Conservation (phyloP, 2,329 filamentous ascomycete genomes). For the Parafenestella ontariensis region DNA sequence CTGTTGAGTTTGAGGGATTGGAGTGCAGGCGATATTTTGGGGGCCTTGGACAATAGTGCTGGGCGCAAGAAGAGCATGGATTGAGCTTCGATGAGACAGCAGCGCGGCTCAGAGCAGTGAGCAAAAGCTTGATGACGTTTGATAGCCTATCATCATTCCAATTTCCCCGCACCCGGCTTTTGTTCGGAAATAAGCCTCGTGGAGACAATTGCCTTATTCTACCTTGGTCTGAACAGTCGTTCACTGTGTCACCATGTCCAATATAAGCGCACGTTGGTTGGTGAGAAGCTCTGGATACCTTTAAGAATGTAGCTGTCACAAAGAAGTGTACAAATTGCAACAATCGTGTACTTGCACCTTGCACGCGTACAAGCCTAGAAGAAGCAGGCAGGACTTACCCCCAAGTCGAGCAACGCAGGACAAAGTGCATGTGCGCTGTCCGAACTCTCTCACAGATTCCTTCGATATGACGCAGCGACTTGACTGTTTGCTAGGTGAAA, state of each 20-base stretch:
- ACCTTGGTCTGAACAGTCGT: slow-evolving; percentile 1
- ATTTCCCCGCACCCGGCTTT: slow-evolving; percentile 27
- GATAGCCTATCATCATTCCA: slow-evolving; percentile 13
- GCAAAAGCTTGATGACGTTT: slow-evolving; percentile 35
- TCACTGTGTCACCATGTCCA: not conserved
- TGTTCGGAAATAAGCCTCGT: slow-evolving; percentile 14
- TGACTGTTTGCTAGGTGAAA: not conserved
- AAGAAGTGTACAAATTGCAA: too few relatives aligned
- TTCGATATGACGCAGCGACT: not conserved
- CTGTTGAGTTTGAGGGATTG: slow-evolving; percentile 12
- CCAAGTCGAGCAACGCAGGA: too few relatives aligned
- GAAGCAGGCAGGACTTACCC: too few relatives aligned
- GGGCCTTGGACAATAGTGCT: slow-evolving; percentile 10
- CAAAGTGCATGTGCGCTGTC: too few relatives aligned
- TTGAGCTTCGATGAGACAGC: slow-evolving; percentile 8
- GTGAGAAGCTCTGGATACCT: not conserved
- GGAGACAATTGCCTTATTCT: slow-evolving; percentile 2
- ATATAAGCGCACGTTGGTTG: not conserved
- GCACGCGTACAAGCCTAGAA: too few relatives aligned
- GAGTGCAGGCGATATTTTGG: slow-evolving; percentile 11
- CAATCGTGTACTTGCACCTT: too few relatives aligned
- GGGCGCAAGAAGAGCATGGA: slow-evolving; percentile 36
- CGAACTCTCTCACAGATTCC: too few relatives aligned
- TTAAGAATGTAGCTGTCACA: not conserved
- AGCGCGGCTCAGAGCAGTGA: slow-evolving; percentile 3